Conservation (phyloP, 2,329 filamentous ascomycete genomes). For the Alternaria triticina region DNA sequence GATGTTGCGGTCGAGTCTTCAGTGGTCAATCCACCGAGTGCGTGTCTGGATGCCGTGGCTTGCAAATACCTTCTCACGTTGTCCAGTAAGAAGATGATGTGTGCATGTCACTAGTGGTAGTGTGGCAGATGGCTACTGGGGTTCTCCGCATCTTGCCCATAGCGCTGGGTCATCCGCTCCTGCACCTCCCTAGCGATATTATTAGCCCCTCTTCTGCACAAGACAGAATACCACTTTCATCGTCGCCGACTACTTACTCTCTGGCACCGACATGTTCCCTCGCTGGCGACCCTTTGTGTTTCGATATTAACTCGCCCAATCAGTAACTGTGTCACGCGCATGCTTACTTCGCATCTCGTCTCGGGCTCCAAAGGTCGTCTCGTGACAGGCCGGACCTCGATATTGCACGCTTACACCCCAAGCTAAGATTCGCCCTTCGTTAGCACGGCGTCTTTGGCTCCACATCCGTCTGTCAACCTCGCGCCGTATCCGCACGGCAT, state of each 20-base stretch:
- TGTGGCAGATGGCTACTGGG: conserved; percentile 28
- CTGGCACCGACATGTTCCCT: neutral
- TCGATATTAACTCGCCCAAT: conserved; percentile 5
- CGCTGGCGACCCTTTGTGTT: neutral
- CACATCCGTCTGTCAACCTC: conserved; percentile 17
- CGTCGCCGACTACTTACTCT: conserved; percentile 14
- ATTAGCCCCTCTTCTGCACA: conserved; percentile 30
- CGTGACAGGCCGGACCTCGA: conserved; percentile 24
- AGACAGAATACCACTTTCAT: conserved; percentile 1
- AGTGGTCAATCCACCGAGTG: conserved; percentile 1
- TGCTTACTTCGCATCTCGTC: conserved; percentile 9
- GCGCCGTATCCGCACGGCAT: conserved; percentile 20
- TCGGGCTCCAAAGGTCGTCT: conserved; percentile 23
- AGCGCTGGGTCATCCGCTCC: conserved; percentile 38
- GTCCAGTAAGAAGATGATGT: conserved; percentile 12
- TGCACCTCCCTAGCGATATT: conserved; percentile 25
- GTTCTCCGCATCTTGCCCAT: conserved; percentile 42
- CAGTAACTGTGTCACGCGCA: conserved; percentile 11
- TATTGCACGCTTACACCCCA: conserved; percentile 14
- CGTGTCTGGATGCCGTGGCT: conserved; percentile 18
- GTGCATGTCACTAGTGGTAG: conserved; percentile 10
- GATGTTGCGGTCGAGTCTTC: conserved; percentile 1
- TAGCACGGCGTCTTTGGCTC: conserved; percentile 16
- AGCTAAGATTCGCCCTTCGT: conserved; percentile 9
- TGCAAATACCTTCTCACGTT: conserved; percentile 14